Evolutionary conservation across 257 asterid species (phyloP), one percentile per base, ranked within the genome.

Genomic region (Plantago elongata): DNA sequence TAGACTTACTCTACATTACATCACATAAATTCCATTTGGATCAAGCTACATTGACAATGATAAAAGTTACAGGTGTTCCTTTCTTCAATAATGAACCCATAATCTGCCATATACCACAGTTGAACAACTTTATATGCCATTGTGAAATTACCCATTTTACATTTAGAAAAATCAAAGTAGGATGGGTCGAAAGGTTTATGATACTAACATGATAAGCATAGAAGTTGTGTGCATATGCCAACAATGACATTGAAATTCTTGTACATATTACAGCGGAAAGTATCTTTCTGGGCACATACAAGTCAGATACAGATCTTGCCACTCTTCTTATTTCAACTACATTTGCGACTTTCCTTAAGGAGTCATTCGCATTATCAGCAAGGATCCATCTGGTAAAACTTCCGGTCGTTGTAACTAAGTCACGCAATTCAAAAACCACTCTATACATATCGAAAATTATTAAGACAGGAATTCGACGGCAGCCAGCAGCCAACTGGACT

Each of bases 381-480:
- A 54, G 59, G 18, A 6, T 52, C 57, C 18, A 10, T 14, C n/a
- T 27, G 42, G 59, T 18, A 40, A 54, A 51, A 54, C 42, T 54
- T 52, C 8, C 18, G 13, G 14, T 54, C 15, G 11, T 54, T 54
- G 34, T 9, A 29, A 54, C 59, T 27, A 18, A 29, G 13, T 22
- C 22, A 54, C 11, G 43, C 59, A 13, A 54, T 4, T 5, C 38
- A 37, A n/a, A 54, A 54, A 54, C n/a, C 29, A 27, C 59, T 54
- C 59, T 54, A 54, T 54, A 54, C 59, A 54, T 54, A 37, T 54
- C 13, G 59, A 54, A 27, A 54, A 15, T 54, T 54, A 54, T 54
- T 54, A 18, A 54, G 43, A 54, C 17, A 52, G 40, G 40, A 52
- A n/a, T 12, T 54, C 59, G 18, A 22, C 34, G 2, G 13, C 13